Evolutionary conservation across 2,329 filamentous ascomycete genomes (phyloP).

Genomic region (Colletotrichum godetiae): DNA sequence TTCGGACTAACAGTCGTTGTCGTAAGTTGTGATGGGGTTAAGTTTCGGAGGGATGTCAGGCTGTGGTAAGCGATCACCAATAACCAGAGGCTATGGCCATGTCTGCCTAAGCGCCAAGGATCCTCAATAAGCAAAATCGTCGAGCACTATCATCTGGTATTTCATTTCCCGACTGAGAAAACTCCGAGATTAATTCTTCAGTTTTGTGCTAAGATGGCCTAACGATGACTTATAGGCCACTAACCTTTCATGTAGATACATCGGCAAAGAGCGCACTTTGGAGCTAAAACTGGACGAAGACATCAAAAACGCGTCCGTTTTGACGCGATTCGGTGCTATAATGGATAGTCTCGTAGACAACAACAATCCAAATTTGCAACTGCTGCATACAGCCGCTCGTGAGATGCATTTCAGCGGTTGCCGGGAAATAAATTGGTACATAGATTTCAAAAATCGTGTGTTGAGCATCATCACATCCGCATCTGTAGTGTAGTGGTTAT

Average conservation of each 20-base stretch:
- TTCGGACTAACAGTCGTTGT: not conserved
- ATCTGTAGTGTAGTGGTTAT: not conserved
- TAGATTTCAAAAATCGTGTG: fast-evolving
- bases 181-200: not conserved
- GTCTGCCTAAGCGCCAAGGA: not conserved
- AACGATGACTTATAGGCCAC: not conserved
- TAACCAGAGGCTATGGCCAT: not conserved
- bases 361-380: not conserved
- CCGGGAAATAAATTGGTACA: fast-evolving
- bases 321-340: not conserved
- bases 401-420: not conserved
- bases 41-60: not conserved
- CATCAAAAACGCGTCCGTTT: not conserved
- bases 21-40: not conserved
- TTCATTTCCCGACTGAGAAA: not conserved
- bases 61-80: not conserved
- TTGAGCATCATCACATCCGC: not conserved
- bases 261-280: not conserved
- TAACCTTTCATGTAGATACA: not conserved
- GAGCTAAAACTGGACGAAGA: not conserved
- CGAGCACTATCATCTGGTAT: not conserved
- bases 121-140: not conserved
- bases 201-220: not conserved
- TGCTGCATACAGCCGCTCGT: not conserved
- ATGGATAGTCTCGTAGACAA: not conserved